Base-by-base conservation (phyloP, 163 green algal genomes). In the Chlorella variabilis region DNA sequence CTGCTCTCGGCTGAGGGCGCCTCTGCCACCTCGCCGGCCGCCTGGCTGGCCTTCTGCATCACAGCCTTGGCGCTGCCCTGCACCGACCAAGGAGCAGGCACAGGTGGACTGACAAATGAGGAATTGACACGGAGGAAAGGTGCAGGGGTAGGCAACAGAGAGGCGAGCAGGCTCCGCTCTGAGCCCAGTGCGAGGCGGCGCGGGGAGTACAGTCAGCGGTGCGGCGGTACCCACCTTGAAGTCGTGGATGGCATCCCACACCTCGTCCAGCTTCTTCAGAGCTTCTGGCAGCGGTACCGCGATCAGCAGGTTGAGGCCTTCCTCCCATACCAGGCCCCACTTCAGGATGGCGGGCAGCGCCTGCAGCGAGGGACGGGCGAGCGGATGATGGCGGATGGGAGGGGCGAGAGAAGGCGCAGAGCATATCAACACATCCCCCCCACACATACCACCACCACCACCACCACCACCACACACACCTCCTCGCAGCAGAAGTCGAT, bases 401-500 rank as follows among this genome's bases (percentile, higher is more conserved):
- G 1, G 21, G 23, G 36, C 4, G 39, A 45, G 66, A 31, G 36
- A 34, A 8, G 36, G 36, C 13, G 33, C n/a, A 45, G 62, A 20
- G 62, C n/a, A n/a, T n/a, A n/a, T n/a, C n/a, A n/a, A n/a, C n/a
- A n/a, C n/a, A n/a, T n/a, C n/a, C n/a, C n/a, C n/a, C n/a, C n/a
- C n/a, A n/a, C n/a, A n/a, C n/a, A n/a, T n/a, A n/a, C n/a, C n/a
- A n/a, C n/a, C n/a, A n/a, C n/a, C n/a, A n/a, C n/a, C n/a, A n/a
- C n/a, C n/a, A n/a, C n/a, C n/a, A n/a, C n/a, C n/a, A n/a, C n/a
- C n/a, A n/a, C n/a, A 15, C 45, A 15, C 51, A 67, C 73, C 48
- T 84, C 84, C 58, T 92, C 80, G 33, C 89, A 68, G 17, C 83
- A 83, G 68, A 91, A 93, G 85, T 94, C 87, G n/a, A 93, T 81